A percentile compares a stretch with the other conserved stretches of the same genome.
phyloP scores from a whole-genome alignment of 2,329 filamentous ascomycete genomes.

The Arthrobotrys megalospora region DNA sequence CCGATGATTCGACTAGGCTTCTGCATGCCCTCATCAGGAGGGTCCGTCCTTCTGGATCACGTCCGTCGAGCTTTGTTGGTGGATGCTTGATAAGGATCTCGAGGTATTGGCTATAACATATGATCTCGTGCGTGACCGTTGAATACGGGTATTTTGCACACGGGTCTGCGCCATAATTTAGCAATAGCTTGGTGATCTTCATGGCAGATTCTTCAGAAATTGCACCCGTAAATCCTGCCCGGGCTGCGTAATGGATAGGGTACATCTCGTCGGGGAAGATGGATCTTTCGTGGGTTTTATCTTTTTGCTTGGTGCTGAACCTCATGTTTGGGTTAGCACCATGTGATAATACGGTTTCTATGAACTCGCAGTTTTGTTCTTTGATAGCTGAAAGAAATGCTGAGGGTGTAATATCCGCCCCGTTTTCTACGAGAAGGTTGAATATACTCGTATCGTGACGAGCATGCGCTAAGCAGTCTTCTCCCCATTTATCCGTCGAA shows the following conservation, averaged over 20 bases:
- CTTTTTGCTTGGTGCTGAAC: not conserved
- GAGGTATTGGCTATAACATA: not conserved
- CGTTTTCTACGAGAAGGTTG: not conserved
- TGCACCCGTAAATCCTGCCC: not conserved
- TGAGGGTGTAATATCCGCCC: constrained; percentile 18
- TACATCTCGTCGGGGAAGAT: not conserved
- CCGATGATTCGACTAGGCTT: not conserved
- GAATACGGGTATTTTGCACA: constrained; percentile 8
- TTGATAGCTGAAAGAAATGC: constrained; percentile 10
- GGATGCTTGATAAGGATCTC: not conserved
- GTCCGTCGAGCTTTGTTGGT: not conserved
- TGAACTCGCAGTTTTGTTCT: not conserved
- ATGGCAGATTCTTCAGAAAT: too few relatives aligned
- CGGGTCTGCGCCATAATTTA: constrained; percentile 10
- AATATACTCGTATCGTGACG: constrained; percentile 1
- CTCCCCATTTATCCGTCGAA: not conserved
- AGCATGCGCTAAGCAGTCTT: not conserved
- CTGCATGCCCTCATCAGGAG: constrained; percentile 11
- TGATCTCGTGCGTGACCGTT: constrained; percentile 15
- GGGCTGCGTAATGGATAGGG: constrained; percentile 2
- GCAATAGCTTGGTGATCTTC: constrained; percentile 11
- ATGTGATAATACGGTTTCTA: constrained; percentile 1
- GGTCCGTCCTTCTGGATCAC: constrained; percentile 2
- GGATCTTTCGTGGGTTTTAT: too few relatives aligned
- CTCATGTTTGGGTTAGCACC: constrained; percentile 16